phyloP scores from a whole-genome alignment of 2,329 filamentous ascomycete species.

The Moelleriella libera region DNA sequence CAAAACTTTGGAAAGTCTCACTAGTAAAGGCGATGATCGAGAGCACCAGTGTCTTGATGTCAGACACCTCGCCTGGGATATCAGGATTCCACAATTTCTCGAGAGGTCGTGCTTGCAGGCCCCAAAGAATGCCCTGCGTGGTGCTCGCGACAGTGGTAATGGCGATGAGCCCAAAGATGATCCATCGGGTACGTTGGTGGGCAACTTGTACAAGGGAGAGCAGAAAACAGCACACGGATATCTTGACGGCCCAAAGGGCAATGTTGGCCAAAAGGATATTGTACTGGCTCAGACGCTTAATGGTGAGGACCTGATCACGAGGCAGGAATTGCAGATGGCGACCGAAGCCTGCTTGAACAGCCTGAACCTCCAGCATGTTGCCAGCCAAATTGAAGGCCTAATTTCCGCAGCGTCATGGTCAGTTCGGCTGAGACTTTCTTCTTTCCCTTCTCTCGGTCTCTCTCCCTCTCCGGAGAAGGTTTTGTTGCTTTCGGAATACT shows the following conservation, averaged over 20 bases:
- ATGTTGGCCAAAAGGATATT: not conserved
- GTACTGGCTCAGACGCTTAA: not conserved
- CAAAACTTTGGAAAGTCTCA: not conserved
- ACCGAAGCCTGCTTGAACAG: not conserved
- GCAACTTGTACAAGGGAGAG: not conserved
- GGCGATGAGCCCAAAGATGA: not conserved
- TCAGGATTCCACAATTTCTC: not conserved
- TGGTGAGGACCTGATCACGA: not conserved
- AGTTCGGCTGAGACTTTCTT: not conserved
- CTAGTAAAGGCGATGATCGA: not conserved
- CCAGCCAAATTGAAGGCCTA: not conserved
- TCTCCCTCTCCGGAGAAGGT: too few relatives aligned
- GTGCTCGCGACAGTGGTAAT: not conserved
- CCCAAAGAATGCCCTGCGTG: not conserved
- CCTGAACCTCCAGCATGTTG: not conserved
- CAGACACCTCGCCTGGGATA: not conserved
- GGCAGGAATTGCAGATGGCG: not conserved
- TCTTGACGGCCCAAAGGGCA: not conserved
- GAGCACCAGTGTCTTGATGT: not conserved
- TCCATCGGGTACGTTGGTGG: not conserved
- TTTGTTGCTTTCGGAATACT: not conserved
- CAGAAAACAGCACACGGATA: not conserved
- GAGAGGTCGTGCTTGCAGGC: not conserved
- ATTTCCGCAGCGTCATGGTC: not conserved
- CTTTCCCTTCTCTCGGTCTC: too few relatives aligned